Conservation (phyloP, 305 asterid genomes). For the Caryopteris hybrid region DNA sequence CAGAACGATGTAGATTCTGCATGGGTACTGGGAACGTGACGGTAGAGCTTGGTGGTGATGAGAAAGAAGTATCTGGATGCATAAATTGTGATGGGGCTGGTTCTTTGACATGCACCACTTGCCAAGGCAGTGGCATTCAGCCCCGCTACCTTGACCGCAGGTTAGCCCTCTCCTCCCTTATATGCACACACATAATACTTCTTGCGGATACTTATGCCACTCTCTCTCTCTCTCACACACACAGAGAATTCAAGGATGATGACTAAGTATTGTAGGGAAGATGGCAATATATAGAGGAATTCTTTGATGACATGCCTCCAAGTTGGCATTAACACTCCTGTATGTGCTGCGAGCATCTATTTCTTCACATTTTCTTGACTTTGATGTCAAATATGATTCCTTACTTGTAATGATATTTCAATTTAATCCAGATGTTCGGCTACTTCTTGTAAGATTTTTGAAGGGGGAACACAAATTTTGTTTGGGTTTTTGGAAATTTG, state of each 20-base stretch:
- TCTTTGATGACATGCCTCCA: constrained; percentile 15
- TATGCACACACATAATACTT: not conserved
- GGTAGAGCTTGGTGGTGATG: constrained; percentile 83
- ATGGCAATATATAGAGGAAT: constrained; percentile 13
- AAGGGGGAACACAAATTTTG: too few relatives aligned
- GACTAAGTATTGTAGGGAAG: constrained; percentile 43
- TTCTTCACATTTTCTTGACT: constrained; percentile 12
- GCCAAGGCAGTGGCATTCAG: constrained; percentile 98
- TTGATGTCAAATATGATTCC: constrained; percentile 5
- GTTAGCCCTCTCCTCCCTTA: constrained; percentile 25
- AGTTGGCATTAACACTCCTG: constrained; percentile 20
- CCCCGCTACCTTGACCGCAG: constrained; percentile 99
- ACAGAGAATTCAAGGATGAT: constrained; percentile 95
- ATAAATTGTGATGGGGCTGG: constrained; percentile 87
- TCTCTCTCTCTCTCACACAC: not conserved
- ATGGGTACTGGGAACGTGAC: constrained; percentile 69
- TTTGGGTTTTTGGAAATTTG: too few relatives aligned
- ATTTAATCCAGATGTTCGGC: too few relatives aligned
- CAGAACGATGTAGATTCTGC: constrained; percentile 92
- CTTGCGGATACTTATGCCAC: not conserved
- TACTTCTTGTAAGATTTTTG: too few relatives aligned
- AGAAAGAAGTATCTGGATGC: constrained; percentile 78
- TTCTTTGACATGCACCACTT: constrained; percentile 87
- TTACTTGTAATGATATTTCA: not conserved
- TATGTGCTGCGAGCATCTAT: not conserved